Percentiles rank a stretch among this genome's conserved stretches.
Conservation (phyloP, 352 stramenopile species). For the Peronospora tabacina region DNA sequence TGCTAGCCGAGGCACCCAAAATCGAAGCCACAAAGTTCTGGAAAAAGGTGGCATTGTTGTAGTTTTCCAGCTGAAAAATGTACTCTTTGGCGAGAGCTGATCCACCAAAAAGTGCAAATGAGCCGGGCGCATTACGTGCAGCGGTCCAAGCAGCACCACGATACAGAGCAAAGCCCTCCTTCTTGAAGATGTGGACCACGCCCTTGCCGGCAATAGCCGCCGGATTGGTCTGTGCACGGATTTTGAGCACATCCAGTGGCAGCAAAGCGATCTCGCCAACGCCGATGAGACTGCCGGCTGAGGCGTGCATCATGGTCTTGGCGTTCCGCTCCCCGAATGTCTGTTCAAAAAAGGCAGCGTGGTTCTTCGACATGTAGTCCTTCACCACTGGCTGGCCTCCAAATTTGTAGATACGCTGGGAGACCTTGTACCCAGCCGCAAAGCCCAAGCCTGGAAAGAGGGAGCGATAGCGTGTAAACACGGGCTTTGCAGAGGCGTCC, state of each 20-base stretch:
- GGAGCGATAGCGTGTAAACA: conserved; percentile 73
- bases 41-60: conserved; percentile 86
- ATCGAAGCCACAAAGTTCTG: conserved; percentile 89
- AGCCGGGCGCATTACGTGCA: conserved; percentile 90
- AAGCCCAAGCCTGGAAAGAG: conserved; percentile 91
- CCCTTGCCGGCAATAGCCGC: conserved; percentile 87
- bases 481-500: conserved; percentile 71
- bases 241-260: conserved; percentile 95
- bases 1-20: conserved; percentile 66
- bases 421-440: conserved; percentile 93
- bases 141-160: conserved; percentile 88
- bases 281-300: conserved; percentile 89
- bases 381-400: conserved; percentile 91
- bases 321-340: conserved; percentile 89
- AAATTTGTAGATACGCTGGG: conserved; percentile 96
- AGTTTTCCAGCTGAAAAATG: conserved; percentile 87
- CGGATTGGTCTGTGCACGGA: conserved; percentile 93
- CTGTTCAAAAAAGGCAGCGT: conserved; percentile 82
- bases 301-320: conserved; percentile 91
- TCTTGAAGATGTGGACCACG: conserved; percentile 88
- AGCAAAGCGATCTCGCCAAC: conserved; percentile 92
- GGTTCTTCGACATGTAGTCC: conserved; percentile 88
- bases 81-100: conserved; percentile 86
- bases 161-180: conserved; percentile 89
- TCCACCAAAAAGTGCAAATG: conserved; percentile 93